Base-by-base conservation (phyloP, 306 rosid genomes). In the Lathyrus tuberosus region DNA sequence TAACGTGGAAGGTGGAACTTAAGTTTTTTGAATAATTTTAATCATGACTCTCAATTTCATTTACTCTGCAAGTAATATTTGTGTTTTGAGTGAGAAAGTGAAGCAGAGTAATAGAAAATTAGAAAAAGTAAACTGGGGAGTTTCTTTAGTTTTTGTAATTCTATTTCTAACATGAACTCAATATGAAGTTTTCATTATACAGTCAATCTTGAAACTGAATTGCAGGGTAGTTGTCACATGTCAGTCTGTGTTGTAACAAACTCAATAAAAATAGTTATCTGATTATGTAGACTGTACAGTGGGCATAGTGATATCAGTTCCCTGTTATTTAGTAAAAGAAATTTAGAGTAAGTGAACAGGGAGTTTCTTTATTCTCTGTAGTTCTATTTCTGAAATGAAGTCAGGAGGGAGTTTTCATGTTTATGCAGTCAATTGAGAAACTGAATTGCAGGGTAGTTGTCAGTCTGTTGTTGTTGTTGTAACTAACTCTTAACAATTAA, bases 61-160 rank as follows among this genome's bases (percentile, higher is more conserved):
- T 65, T 68, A 63, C 35, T 67, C 65, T 41, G 28, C 18, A 35
- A 17, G 20, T 63, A 43, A 20, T 59, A 31, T 43, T 35, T 71
- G 61, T 60, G 73, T 42, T 16, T 57, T 30, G 46, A 44, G 58
- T 5, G 22, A 43, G 15, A 24, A 52, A 67, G 18, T 48, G 67
- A 28, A 49, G 26, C 17, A 22, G 31, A 43, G 41, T 61, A 47
- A 47, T 30, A 54, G 59, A 60, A 30, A 44, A 12, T 7, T 6
- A 10, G 26, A 16, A 69, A 56, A 11, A 5, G 54, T 57, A 70
- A 41, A 56, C n/a, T n/a, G 41, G 26, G 26, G 76, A 16, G 12
- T 47, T 12, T 22, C 17, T 62, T 9, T 71, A 30, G 35, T 61
- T 33, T 72, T 58, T 72, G 62, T 24, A 18, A 71, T 14, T 61